These are phyloP conservation scores for Pythium coloratum DNA, from an alignment of 352 stramenopile genomes.

Conservation along the genomic window DNA sequence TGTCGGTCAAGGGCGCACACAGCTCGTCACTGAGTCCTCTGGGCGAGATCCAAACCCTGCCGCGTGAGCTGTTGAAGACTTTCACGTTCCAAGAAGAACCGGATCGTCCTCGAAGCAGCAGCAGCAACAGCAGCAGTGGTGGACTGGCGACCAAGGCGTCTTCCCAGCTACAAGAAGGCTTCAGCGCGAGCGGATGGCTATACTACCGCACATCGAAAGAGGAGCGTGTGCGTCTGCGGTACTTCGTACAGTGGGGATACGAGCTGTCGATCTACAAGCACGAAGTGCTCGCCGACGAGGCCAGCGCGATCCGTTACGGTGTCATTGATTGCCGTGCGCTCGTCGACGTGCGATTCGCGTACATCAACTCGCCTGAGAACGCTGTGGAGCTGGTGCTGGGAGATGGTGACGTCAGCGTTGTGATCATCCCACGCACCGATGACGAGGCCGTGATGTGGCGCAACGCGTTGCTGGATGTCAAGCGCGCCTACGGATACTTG, in stretches of 20 bases:
- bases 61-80: slow-evolving; percentile 83
- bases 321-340: slow-evolving; percentile 85
- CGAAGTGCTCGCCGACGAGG: slow-evolving; percentile 77
- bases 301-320: slow-evolving; percentile 78
- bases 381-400: slow-evolving; percentile 80
- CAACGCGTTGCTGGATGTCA: slow-evolving; percentile 77
- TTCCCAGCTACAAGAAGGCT: slow-evolving; percentile 30
- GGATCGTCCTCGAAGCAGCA: slow-evolving; percentile 22
- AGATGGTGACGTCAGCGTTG: slow-evolving; percentile 58
- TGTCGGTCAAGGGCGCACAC: slow-evolving; percentile 64
- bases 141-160: slow-evolving; percentile 4
- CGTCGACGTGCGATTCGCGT: slow-evolving; percentile 80
- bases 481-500: slow-evolving; percentile 73
- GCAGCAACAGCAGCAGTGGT: slow-evolving; percentile 19
- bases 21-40: slow-evolving; percentile 59
- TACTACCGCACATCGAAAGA: slow-evolving; percentile 85
- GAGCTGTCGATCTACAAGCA: slow-evolving; percentile 91
- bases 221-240: slow-evolving; percentile 78
- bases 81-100: slow-evolving; percentile 51
- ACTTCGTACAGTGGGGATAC: slow-evolving; percentile 88
- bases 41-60: slow-evolving; percentile 76
- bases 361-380: slow-evolving; percentile 85
- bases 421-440: slow-evolving; percentile 82
- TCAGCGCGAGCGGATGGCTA: slow-evolving; percentile 80
- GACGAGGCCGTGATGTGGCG: slow-evolving; percentile 86